Evolutionary conservation across 2,329 filamentous ascomycete genomes (phyloP), one percentile per base, ranked within the genome.

Genomic region (Diaporthe vexans): DNA sequence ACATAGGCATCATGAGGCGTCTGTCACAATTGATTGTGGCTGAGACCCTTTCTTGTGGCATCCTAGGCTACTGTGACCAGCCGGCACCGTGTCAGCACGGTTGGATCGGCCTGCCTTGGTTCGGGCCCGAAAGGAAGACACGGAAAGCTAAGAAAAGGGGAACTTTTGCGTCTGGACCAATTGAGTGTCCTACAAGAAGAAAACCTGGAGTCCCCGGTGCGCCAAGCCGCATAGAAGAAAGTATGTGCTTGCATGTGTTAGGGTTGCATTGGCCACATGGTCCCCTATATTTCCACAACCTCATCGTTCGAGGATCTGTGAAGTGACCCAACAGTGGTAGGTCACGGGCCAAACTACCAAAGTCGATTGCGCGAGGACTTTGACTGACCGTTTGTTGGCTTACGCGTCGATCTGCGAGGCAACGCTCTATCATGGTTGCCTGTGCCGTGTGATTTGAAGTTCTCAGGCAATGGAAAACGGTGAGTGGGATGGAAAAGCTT

Each of bases 61-160:
- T 52, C 35, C 21, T 52, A n/a, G 29, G 58, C 24, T 29, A 21
- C n/a, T 8, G 37, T 29, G 58, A 19, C 37, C 8, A 46, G 40
- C 37, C 15, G 46, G 46, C 29, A 37, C 13, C 29, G 24, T 37
- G 46, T 9, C 11, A 13, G 43, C 61, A 24, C 29, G 9, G 29
- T 26, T 67, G 11, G 24, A 29, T 10, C 29, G 13, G 46, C 9
- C 1, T 19, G 24, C 9, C 17, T 48, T 19, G 26, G 61, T 11
- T 67, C 46, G 61, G 61, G 6, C 46, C 46, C 61, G 61, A 67
- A 46, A 65, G 29, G 61, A 67, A 52, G 46, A 19, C 26, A 29
- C 61, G 46, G 61, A 67, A 67, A 43, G 61, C 46, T 67, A 52
- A 52, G 61, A 67, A 52, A 52, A 67, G 61, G 61, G 46, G 61